A percentile compares a stretch with the other conserved stretches of the same genome.
Conservation (phyloP, 1,284 basidiomycete species). For the Cutaneotrichosporon cutaneum region DNA sequence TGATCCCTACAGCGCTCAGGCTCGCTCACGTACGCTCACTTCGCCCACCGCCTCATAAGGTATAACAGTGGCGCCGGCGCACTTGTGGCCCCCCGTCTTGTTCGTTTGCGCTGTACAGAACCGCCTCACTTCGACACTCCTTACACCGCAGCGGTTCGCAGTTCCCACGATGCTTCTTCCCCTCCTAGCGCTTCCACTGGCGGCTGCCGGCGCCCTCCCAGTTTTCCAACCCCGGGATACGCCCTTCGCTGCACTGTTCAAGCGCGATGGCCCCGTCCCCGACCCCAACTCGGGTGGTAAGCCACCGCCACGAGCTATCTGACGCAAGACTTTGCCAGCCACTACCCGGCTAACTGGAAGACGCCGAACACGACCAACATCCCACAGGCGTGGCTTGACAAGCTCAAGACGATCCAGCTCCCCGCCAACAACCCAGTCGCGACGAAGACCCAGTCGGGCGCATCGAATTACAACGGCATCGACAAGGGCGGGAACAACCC, state of each 20-base stretch:
- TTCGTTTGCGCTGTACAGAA: background rate
- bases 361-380: slow-evolving; percentile 18
- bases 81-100: background rate
- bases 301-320: background rate
- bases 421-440: slow-evolving; percentile 25
- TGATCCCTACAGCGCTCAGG: background rate
- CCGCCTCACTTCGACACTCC: background rate
- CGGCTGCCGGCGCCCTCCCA: slow-evolving; percentile 6
- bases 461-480: slow-evolving; percentile 6
- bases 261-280: slow-evolving; percentile 20
- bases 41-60: background rate
- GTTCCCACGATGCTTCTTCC: slow-evolving; percentile 14
- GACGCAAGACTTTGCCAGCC: slow-evolving; percentile 18
- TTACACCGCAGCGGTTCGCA: background rate
- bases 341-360: slow-evolving; percentile 25
- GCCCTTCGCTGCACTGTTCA: slow-evolving; percentile 26
- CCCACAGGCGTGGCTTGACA: slow-evolving; percentile 33
- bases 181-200: slow-evolving; percentile 12
- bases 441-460: slow-evolving; percentile 16
- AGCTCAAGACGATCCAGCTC: slow-evolving; percentile 16
- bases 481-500: slow-evolving; percentile 32
- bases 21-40: background rate
- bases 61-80: background rate
- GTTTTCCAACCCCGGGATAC: slow-evolving; percentile 20
- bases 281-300: slow-evolving; percentile 22